Conservation (phyloP, 192 early-diverging fungal genomes). For the Haplosporangium gracile region DNA sequence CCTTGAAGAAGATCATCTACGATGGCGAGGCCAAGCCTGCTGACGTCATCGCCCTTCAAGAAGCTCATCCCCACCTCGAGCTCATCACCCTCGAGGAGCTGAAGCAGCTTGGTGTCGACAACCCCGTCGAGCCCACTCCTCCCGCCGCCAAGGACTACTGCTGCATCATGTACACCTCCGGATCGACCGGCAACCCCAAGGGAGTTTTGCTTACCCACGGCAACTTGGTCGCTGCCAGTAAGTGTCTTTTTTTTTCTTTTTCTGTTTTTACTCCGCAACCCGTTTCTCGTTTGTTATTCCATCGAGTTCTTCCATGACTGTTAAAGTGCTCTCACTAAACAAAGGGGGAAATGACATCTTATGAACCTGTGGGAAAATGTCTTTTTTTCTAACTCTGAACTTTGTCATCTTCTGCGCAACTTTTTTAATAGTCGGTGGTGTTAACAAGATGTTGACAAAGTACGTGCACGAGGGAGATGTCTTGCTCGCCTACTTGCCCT, state of each 20-base stretch:
- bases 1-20: constrained; percentile 79
- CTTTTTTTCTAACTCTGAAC: not conserved
- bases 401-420: not conserved
- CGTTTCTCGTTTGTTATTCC: not conserved
- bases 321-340: not conserved
- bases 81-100: constrained; percentile 79
- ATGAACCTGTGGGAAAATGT: not conserved
- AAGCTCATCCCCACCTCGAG: constrained; percentile 48
- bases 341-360: not conserved
- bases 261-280: constrained; percentile 6
- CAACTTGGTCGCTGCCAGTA: constrained; percentile 85
- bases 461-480: constrained; percentile 67
- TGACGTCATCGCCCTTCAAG: constrained; percentile 63
- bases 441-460: constrained; percentile 63
- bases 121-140: constrained; percentile 72
- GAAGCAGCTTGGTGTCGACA: constrained; percentile 70
- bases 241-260: constrained; percentile 16
- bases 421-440: constrained; percentile 66
- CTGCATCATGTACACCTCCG: constrained; percentile 93
- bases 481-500: constrained; percentile 86
- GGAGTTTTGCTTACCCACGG: constrained; percentile 89
- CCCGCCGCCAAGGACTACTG: constrained; percentile 80
- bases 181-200: constrained; percentile 94
- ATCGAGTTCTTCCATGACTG: not conserved
- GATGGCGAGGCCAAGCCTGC: constrained; percentile 70